Conservation (phyloP, 2,329 filamentous ascomycete species). For the Davidsoniella australis region DNA sequence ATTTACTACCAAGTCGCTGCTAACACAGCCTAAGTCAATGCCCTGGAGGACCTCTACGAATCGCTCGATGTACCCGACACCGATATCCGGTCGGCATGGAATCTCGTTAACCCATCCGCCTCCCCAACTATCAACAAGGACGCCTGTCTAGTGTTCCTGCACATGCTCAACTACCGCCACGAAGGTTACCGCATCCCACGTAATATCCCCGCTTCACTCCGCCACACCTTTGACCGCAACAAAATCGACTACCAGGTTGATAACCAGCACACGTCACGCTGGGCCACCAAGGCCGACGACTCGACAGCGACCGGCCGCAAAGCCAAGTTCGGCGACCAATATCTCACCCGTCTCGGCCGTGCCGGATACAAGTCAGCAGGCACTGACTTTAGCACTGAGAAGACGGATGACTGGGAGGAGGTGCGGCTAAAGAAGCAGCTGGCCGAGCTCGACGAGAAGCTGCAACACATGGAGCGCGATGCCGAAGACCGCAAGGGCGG, state of each 20-base stretch:
- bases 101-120: slow-evolving; percentile 86
- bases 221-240: slow-evolving; percentile 83
- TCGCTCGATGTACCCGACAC: slow-evolving; percentile 57
- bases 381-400: slow-evolving; percentile 75
- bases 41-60: slow-evolving; percentile 71
- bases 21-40: slow-evolving; percentile 37
- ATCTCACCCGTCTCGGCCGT: slow-evolving; percentile 77
- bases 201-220: slow-evolving; percentile 76
- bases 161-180: slow-evolving; percentile 90
- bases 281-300: slow-evolving; percentile 65
- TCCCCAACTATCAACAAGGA: slow-evolving; percentile 79
- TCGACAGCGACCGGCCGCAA: slow-evolving; percentile 75
- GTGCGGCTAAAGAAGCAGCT: slow-evolving; percentile 88
- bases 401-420: slow-evolving; percentile 94
- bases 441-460: slow-evolving; percentile 72
- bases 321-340: slow-evolving; percentile 93
- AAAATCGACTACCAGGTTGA: slow-evolving; percentile 93
- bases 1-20: background rate
- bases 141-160: slow-evolving; percentile 81
- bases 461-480: slow-evolving; percentile 62
- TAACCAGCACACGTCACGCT: slow-evolving; percentile 55
- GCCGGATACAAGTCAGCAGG: slow-evolving; percentile 65
- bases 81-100: slow-evolving; percentile 87
- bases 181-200: slow-evolving; percentile 90
- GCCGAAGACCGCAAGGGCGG: slow-evolving; percentile 46